Conservation (phyloP, 164 flowering plant genomes). For the Saururus chinensis region DNA sequence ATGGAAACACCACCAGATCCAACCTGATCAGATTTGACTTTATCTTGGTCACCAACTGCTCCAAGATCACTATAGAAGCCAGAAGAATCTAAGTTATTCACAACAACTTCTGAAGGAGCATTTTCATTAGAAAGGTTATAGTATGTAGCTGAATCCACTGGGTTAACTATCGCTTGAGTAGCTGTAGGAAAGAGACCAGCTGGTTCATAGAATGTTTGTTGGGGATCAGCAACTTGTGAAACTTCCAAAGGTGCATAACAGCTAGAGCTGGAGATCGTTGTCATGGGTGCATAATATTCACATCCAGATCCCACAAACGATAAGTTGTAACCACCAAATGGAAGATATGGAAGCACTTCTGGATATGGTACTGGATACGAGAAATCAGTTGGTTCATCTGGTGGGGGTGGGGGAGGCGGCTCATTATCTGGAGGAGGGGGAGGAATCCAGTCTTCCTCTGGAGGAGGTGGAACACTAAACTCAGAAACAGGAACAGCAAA, state of each 20-base stretch:
- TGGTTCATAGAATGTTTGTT: constrained; percentile 25
- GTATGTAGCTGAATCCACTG: constrained; percentile 31
- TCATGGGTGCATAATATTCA: constrained; percentile 37
- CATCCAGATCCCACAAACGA: constrained; percentile 30
- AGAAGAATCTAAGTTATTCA: constrained; percentile 23
- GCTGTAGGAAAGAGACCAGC: constrained; percentile 28
- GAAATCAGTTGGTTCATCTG: constrained; percentile 51
- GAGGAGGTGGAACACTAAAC: constrained; percentile 48
- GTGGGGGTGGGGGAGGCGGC: constrained; percentile 78
- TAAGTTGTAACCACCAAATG: constrained; percentile 34
- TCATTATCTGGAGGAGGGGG: constrained; percentile 93
- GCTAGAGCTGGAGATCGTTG: constrained; percentile 25
- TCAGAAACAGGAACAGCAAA: constrained; percentile 18
- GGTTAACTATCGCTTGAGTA: constrained; percentile 27
- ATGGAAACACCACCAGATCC: constrained; percentile 12
- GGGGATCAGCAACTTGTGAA: constrained; percentile 29
- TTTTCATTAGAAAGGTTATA: constrained; percentile 37
- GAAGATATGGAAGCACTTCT: constrained; percentile 32
- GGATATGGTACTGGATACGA: constrained; percentile 32
- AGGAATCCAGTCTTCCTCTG: constrained; percentile 81
- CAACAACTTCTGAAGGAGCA: constrained; percentile 20
- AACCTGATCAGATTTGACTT: constrained; percentile 18
- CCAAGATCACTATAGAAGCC: constrained; percentile 17
- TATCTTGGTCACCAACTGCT: constrained; percentile 15
- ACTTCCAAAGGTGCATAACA: constrained; percentile 46